Evolutionary conservation across 805 yeast species (phyloP).

Genomic region (Metschnikowia lachancei): DNA sequence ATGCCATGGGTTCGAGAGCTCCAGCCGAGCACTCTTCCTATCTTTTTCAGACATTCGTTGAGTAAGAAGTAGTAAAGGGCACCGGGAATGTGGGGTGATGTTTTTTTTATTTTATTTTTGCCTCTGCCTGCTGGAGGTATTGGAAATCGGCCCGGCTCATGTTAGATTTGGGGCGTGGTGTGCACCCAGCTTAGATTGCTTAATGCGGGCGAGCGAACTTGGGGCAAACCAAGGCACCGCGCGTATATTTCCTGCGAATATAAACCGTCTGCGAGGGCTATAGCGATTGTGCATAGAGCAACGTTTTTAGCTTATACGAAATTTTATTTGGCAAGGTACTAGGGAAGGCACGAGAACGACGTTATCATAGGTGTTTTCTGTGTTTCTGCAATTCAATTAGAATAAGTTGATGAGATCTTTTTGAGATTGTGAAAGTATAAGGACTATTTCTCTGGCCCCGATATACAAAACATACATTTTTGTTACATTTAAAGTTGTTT

Average conservation of each 20-base stretch:
- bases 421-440: no score
- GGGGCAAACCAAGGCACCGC: background rate
- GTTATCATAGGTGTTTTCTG: no score
- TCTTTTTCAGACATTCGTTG: conserved; percentile 1
- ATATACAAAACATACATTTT: no score
- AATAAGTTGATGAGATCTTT: no score
- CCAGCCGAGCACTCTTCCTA: conserved; percentile 1
- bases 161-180: conserved; percentile 1
- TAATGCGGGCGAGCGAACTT: conserved; percentile 7
- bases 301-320: no score
- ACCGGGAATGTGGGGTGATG: background rate
- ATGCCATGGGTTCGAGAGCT: conserved; percentile 4
- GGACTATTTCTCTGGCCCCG: no score
- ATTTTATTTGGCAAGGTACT: no score
- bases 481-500: no score
- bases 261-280: no score
- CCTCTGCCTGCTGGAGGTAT: background rate
- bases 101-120: conserved; percentile 1
- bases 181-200: conserved; percentile 9
- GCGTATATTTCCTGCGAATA: background rate
- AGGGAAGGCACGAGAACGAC: no score
- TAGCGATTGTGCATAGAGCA: no score
- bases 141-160: background rate
- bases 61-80: background rate
- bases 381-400: no score